These are phyloP conservation scores for Rhodamnia argentea DNA, from an alignment of 345 rosid species.

Conservation along the genomic window DNA sequence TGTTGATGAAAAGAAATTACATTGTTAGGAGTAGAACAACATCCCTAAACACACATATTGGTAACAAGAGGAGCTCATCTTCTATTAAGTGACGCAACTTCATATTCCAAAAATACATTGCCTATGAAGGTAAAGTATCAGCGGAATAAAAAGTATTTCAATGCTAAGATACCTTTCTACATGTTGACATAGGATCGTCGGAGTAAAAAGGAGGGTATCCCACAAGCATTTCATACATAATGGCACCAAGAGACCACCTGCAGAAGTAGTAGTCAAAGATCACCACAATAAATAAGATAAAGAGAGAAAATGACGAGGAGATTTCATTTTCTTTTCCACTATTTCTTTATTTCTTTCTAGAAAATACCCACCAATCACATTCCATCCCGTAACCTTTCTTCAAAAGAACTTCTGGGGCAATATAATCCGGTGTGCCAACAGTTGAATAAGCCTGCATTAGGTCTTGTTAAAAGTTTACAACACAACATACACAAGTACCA, in stretches of 20 bases:
- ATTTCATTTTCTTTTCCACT: slow-evolving; percentile 1
- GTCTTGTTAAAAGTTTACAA: background rate
- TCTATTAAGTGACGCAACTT: background rate
- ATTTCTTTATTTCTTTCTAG: background rate
- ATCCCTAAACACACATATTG: background rate
- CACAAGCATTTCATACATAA: slow-evolving; percentile 99
- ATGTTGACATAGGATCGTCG: slow-evolving; percentile 96
- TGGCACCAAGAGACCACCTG: slow-evolving; percentile 99
- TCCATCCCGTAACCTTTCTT: slow-evolving; percentile 99
- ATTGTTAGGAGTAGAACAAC: background rate
- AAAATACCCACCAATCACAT: slow-evolving; percentile 82
- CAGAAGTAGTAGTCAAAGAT: slow-evolving; percentile 2
- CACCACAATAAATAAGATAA: background rate
- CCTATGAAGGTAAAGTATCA: background rate
- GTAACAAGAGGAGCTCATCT: background rate
- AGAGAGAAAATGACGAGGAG: background rate
- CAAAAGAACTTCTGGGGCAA: slow-evolving; percentile 91
- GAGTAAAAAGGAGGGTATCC: slow-evolving; percentile 99
- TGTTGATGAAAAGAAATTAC: background rate
- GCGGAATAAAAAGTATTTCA: background rate
- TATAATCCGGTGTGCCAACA: slow-evolving; percentile 97
- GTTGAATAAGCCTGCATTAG: slow-evolving; percentile 90
- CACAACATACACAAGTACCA: background rate
- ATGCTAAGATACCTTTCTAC: slow-evolving; percentile 66
- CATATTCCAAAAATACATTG: background rate